Base-by-base conservation (phyloP, 2,329 filamentous ascomycete species). In the Stagonosporopsis cucurbitacearum region DNA sequence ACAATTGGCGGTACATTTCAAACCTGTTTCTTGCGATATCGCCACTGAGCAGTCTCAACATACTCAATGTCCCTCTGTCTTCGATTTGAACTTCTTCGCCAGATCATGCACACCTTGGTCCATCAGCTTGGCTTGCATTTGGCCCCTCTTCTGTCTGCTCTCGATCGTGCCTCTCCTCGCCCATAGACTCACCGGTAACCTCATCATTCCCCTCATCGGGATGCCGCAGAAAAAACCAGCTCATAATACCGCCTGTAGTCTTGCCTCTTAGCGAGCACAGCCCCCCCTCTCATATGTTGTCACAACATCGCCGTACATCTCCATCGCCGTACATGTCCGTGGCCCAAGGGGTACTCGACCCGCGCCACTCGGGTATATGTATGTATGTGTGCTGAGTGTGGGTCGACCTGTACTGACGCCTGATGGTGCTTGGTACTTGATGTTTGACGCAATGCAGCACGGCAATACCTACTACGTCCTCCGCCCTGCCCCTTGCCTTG, bases 361-460 rank as follows among this genome's bases (percentile, higher is more conserved):
- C 19, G 30, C 42, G n/a, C n/a, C n/a, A n/a, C n/a, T n/a, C n/a
- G n/a, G n/a, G n/a, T n/a, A n/a, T n/a, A n/a, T n/a, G n/a, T n/a
- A n/a, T 28, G 11, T 15, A 42, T 23, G 9, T 30, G 28, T 23
- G 35, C 13, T 39, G 36, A 28, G 33, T 39, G 43, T 32, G 37
- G 11, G 13, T 32, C 48, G 47, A 20, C 17, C 46, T 32, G 25
- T 42, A n/a, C 30, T n/a, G n/a, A n/a, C n/a, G 13, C 30, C 30
- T 32, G 30, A 32, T 32, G 30, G 7, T 32, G 13, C 30, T 15
- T 32, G 30, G n/a, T 32, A 15, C 37, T 37, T 46, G 37, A 56
- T 48, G 47, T 48, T 47, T n/a, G 46, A 50, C n/a, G 36, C 46
- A 46, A 41, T 55, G 41, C 28, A 55, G 42, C 47, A 45, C 45